phyloP scores from a whole-genome alignment of 805 yeast species.

The Saturnispora silvae region DNA sequence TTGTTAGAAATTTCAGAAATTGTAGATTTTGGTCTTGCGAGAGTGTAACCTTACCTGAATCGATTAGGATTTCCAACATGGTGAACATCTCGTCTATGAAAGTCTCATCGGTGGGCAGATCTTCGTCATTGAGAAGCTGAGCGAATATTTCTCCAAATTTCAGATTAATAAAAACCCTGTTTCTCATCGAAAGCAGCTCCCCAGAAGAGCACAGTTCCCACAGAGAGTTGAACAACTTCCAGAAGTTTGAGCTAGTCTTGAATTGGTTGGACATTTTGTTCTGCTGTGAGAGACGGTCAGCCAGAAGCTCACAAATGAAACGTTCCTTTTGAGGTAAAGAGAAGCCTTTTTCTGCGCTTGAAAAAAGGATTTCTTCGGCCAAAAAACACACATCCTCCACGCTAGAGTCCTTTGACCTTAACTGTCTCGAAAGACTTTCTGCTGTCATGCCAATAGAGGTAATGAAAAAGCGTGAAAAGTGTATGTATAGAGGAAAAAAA shows the following conservation, averaged over 20 bases:
- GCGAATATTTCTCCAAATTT: slow-evolving; percentile 30
- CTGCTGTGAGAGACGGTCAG: slow-evolving; percentile 48
- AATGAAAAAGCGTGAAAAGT: no score
- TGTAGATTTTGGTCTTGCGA: slow-evolving; percentile 21
- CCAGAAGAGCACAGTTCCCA: slow-evolving; percentile 18
- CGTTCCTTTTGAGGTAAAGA: slow-evolving; percentile 44
- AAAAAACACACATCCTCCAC: slow-evolving; percentile 34
- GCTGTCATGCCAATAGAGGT: no score
- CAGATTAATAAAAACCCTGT: slow-evolving; percentile 31
- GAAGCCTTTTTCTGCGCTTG: slow-evolving; percentile 21
- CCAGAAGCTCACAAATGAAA: slow-evolving; percentile 48
- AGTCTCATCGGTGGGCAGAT: slow-evolving; percentile 16
- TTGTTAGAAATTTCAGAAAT: slow-evolving; percentile 13
- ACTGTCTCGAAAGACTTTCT: no score
- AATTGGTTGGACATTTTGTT: slow-evolving; percentile 28
- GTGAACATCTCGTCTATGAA: slow-evolving; percentile 16
- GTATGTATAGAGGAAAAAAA: no score
- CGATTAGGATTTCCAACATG: slow-evolving; percentile 13
- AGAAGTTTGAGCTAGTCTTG: slow-evolving; percentile 32
- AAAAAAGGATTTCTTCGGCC: slow-evolving; percentile 25
- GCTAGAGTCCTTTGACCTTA: slow-evolving; percentile 17
- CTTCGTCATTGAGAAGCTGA: slow-evolving; percentile 17
- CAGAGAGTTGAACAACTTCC: slow-evolving; percentile 38
- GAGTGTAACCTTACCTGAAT: slow-evolving; percentile 12
- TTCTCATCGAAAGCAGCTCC: slow-evolving; percentile 26